Evolutionary conservation across 352 stramenopile genomes (phyloP).

Genomic region (Pythium insidiosum): DNA sequence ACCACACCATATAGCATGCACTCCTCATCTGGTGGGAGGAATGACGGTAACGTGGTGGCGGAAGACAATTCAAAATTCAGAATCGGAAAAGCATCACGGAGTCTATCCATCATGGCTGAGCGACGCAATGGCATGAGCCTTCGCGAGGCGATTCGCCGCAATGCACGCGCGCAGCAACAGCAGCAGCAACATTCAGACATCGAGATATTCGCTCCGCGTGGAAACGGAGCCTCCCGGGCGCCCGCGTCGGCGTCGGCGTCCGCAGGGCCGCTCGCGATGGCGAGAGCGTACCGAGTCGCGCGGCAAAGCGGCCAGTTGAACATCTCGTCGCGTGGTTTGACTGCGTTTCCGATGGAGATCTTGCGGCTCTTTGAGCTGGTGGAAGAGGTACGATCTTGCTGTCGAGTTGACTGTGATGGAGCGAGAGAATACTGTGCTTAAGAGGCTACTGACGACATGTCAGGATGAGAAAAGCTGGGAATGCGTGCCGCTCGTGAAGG

Average conservation of each 20-base stretch:
- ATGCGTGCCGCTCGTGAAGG: slow-evolving; percentile 51
- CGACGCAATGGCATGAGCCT: slow-evolving; percentile 26
- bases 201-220: too few species aligned
- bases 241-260: too few species aligned
- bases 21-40: too few species aligned
- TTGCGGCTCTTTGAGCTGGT: slow-evolving; percentile 51
- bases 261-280: too few species aligned
- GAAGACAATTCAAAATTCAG: too few species aligned
- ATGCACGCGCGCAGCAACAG: slow-evolving; percentile 3
- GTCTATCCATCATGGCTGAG: slow-evolving; percentile 5
- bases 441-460: too few species aligned
- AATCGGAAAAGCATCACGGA: too few species aligned
- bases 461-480: slow-evolving; percentile 71
- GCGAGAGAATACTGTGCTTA: too few species aligned
- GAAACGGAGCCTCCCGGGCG: too few species aligned
- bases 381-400: slow-evolving; percentile 24
- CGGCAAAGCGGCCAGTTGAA: slow-evolving; percentile 54
- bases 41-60: too few species aligned
- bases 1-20: too few species aligned
- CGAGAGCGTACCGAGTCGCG: slow-evolving; percentile 42
- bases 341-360: slow-evolving; percentile 45
- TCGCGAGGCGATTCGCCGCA: slow-evolving; percentile 31
- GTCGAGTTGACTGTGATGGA: too few species aligned
- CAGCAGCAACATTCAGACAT: slow-evolving; percentile 3
- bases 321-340: slow-evolving; percentile 42